Conservation (phyloP, 805 yeast species). For the Teunomyces atbi region DNA sequence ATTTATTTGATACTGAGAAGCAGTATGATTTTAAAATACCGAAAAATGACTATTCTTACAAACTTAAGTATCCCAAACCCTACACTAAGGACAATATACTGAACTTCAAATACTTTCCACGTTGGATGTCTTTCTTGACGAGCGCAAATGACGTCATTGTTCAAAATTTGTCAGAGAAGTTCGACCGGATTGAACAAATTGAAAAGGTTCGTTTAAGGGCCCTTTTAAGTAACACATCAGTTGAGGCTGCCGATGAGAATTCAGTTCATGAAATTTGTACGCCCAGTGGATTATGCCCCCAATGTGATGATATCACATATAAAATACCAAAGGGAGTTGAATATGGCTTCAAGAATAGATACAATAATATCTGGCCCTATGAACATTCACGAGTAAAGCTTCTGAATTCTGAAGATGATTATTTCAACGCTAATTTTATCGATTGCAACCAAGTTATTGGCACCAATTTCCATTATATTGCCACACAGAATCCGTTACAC, state of each 20-base stretch:
- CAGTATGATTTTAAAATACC: not conserved
- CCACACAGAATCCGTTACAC: constrained; percentile 45
- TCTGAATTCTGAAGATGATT: constrained; percentile 31
- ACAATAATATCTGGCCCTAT: constrained; percentile 49
- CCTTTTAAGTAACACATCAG: not conserved
- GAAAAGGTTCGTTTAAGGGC: constrained; percentile 37
- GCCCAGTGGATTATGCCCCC: constrained; percentile 42
- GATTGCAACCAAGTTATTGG: constrained; percentile 22
- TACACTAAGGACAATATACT: not conserved
- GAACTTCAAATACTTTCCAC: constrained; percentile 20
- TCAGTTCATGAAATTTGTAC: constrained; percentile 28
- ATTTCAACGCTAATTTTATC: constrained; percentile 47
- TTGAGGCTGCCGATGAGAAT: not conserved
- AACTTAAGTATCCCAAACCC: constrained; percentile 9
- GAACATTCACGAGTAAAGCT: constrained; percentile 47
- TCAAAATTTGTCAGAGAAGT: constrained; percentile 25
- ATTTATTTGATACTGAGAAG: constrained; percentile 11
- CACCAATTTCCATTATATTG: constrained; percentile 32
- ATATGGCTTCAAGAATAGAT: constrained; percentile 30
- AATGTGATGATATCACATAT: constrained; percentile 39
- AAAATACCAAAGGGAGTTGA: constrained; percentile 45
- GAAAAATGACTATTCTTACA: constrained; percentile 6
- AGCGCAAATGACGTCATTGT: constrained; percentile 21
- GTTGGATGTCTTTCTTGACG: constrained; percentile 30
- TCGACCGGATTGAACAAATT: constrained; percentile 36